phyloP scores from a whole-genome alignment of 1,284 basidiomycete genomes.

The Leccinum insolens region DNA sequence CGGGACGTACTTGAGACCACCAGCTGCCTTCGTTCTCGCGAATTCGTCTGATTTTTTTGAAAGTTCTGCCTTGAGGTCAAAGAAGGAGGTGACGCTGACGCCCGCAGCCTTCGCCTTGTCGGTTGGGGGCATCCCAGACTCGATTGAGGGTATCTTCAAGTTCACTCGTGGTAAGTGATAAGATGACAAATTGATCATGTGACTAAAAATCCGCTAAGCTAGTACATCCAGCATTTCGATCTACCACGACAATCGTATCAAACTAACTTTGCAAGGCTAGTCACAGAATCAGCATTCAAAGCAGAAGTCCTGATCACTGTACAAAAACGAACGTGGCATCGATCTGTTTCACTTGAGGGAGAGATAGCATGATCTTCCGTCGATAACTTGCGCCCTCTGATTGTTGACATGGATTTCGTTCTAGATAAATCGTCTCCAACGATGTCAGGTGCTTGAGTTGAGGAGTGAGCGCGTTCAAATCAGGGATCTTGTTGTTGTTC shows the following conservation, averaged over 20 bases:
- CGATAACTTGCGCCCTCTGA: constrained; percentile 82
- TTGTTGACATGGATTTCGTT: constrained; percentile 90
- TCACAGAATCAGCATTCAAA: constrained; percentile 11
- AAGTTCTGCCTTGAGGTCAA: constrained; percentile 76
- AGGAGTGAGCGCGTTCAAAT: constrained; percentile 67
- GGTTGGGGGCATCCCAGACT: constrained; percentile 36
- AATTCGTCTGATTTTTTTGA: constrained; percentile 69
- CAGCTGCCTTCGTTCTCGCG: constrained; percentile 57
- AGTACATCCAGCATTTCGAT: background rate
- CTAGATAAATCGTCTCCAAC: constrained; percentile 91
- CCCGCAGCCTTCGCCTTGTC: constrained; percentile 68
- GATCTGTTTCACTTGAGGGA: constrained; percentile 91
- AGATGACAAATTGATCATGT: constrained; percentile 15
- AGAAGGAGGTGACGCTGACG: constrained; percentile 70
- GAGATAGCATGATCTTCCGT: constrained; percentile 85
- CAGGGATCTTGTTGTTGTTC: constrained; percentile 83
- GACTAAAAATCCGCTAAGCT: constrained; percentile 2
- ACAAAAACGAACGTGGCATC: constrained; percentile 89
- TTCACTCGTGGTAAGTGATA: background rate
- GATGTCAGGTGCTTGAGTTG: constrained; percentile 72
- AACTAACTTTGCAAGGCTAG: constrained; percentile 24
- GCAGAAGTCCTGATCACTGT: background rate
- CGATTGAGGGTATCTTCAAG: constrained; percentile 12
- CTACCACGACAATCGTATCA: background rate
- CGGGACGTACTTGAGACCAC: constrained; percentile 50